Evolutionary conservation across 768 basidiomycete genomes (phyloP), one percentile per base, ranked within the genome.

Genomic region (Termitomyces sp.): DNA sequence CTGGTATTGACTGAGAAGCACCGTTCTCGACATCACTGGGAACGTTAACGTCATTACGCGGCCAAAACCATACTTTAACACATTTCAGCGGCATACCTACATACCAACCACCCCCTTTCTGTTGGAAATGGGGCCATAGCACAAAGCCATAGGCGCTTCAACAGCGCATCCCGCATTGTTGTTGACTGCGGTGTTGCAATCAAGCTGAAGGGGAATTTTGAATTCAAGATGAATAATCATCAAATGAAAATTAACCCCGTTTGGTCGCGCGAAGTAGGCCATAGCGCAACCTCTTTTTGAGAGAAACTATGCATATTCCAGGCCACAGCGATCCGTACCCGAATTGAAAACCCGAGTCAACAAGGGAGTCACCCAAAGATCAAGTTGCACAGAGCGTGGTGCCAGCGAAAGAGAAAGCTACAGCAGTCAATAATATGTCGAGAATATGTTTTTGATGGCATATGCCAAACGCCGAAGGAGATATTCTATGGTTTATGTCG

Each of bases 1-100:
- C 68, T 67, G 2, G 83, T 79, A 60, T 80, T 70, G 28, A 82
- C 71, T 24, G 64, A 65, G 63, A 60, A 12, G 59, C 67, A 1
- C 78, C 81, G 19, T 68, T 66, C 44, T 49, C 68, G 17, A 85
- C 73, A 28, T 83, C 82, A 9, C 62, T 49, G 2, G 84, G 85
- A 26, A 82, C 76, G 30, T 60, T 65, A 2, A 62, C 67, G 45
- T 67, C 75, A 59, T 76, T 76, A 26, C 87, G 74, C 0, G 80
- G 66, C 87, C 87, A 92, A 72, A 87, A 88, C 81, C 84, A 90
- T 32, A 89, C 73, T 51, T 82, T 83, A 59, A 90, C 82, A 63
- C 73, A 79, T 15, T 64, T 87, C 85, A 49, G 86, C 72, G 0
- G 82, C 87, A 63, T 79, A 86, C 79, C 80, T 85, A 66, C 73